These are phyloP conservation scores for Aciculosporium take DNA, from an alignment of 2,329 filamentous ascomycete genomes.

Conservation along the genomic window DNA sequence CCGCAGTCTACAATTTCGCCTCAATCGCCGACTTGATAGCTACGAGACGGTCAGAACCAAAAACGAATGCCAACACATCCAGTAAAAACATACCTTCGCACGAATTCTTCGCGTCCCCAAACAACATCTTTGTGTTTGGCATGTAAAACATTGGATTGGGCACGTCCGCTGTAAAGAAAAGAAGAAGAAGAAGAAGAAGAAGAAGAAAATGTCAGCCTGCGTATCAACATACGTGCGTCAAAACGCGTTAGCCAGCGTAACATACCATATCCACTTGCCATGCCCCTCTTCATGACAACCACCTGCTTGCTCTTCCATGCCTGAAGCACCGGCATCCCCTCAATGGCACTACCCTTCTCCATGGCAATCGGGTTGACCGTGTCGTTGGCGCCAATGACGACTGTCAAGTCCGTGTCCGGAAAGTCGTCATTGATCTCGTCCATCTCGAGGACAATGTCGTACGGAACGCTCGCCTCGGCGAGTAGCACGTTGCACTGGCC, in stretches of 20 bases:
- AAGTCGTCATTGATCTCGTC: constrained; percentile 95
- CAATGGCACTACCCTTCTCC: constrained; percentile 70
- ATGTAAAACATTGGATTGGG: constrained; percentile 91
- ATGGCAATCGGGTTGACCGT: constrained; percentile 84
- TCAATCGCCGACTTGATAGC: constrained; percentile 10
- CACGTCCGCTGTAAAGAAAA: constrained; percentile 71
- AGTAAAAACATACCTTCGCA: constrained; percentile 51
- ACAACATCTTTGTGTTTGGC: constrained; percentile 80
- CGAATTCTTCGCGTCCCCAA: constrained; percentile 74
- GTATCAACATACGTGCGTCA: not conserved
- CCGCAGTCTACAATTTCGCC: constrained; percentile 9
- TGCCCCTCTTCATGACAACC: constrained; percentile 82
- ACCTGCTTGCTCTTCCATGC: constrained; percentile 92
- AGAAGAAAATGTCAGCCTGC: too few relatives aligned
- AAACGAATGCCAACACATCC: not conserved
- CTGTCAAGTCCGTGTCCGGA: constrained; percentile 65
- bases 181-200: too few relatives aligned
- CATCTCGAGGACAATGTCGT: constrained; percentile 89
- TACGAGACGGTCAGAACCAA: constrained; percentile 9
- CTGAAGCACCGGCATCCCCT: constrained; percentile 83
- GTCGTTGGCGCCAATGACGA: constrained; percentile 86
- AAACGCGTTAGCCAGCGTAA: constrained; percentile 5
- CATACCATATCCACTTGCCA: constrained; percentile 76
- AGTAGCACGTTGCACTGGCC: constrained; percentile 86
- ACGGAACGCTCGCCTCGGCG: constrained; percentile 75